Evolutionary conservation across 495 filamentous ascomycete genomes (phyloP).

Genomic region (Aspergillus biplanus): DNA sequence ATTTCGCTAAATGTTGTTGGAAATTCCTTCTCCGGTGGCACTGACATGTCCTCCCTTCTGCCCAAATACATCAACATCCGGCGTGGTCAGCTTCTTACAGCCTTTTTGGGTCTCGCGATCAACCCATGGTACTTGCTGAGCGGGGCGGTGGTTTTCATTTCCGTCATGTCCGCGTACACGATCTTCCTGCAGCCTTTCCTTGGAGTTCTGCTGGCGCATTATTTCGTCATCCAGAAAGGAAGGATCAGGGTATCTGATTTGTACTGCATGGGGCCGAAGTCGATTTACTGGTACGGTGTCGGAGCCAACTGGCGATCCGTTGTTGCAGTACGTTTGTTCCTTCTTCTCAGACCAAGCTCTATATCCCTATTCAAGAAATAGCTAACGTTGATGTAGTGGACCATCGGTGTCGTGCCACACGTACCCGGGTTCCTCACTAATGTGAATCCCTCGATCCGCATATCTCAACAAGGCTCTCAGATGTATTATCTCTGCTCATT

Average conservation of each 20-base stretch:
- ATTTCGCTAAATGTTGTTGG: neutral
- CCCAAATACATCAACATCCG: slow-evolving; percentile 11
- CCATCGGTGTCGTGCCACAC: neutral
- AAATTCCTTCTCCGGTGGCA: slow-evolving; percentile 7
- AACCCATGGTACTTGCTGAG: slow-evolving; percentile 13
- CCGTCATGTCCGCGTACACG: slow-evolving; percentile 7
- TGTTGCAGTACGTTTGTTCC: slow-evolving; percentile 3
- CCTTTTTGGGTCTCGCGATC: neutral
- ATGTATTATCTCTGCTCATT: slow-evolving; percentile 3
- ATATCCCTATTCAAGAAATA: too few relatives aligned
- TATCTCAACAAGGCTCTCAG: neutral
- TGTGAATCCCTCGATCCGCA: neutral
- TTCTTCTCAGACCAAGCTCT: too few relatives aligned
- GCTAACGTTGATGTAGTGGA: slow-evolving; percentile 1
- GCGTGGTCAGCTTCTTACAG: neutral
- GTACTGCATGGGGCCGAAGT: neutral
- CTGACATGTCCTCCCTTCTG: slow-evolving; percentile 6
- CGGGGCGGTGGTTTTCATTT: neutral
- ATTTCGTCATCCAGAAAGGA: neutral
- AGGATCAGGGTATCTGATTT: slow-evolving; percentile 8
- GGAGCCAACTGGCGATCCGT: slow-evolving; percentile 6
- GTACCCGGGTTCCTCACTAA: slow-evolving; percentile 6
- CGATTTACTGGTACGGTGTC: slow-evolving; percentile 5
- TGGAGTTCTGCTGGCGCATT: slow-evolving; percentile 6
- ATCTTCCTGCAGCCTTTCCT: slow-evolving; percentile 9